Conservation (phyloP, 116 monocot genomes). For the Papilionanthe hybrid region DNA sequence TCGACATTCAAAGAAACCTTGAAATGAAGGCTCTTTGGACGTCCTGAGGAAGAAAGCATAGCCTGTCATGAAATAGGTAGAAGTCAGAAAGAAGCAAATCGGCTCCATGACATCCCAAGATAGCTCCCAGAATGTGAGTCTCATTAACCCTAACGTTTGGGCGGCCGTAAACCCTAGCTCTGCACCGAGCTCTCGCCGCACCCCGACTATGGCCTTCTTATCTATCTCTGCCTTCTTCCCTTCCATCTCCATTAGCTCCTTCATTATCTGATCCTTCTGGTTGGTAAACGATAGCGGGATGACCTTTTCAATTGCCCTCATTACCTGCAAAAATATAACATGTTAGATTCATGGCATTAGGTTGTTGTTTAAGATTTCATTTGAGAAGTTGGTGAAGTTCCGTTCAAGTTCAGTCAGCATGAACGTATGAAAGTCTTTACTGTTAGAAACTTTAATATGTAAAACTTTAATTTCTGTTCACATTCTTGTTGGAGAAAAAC, state of each 20-base stretch:
- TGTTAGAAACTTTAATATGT: too few species aligned
- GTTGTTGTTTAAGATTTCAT: too few species aligned
- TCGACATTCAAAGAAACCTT: slow-evolving; percentile 17
- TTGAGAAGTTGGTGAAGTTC: too few species aligned
- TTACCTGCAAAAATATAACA: slow-evolving; percentile 12
- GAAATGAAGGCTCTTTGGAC: slow-evolving; percentile 20
- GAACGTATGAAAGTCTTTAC: too few species aligned
- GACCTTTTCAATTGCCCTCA: slow-evolving; percentile 28
- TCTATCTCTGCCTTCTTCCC: slow-evolving; percentile 20
- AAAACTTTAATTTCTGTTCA: too few species aligned
- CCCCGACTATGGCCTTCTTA: slow-evolving; percentile 4
- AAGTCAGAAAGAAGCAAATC: slow-evolving; percentile 27
- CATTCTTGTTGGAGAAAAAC: too few species aligned
- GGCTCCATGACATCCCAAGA: slow-evolving; percentile 45
- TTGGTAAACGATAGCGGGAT: slow-evolving; percentile 11
- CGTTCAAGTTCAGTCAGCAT: too few species aligned
- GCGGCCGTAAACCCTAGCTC: slow-evolving; percentile 10
- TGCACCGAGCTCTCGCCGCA: slow-evolving; percentile 20
- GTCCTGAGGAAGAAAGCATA: slow-evolving; percentile 22
- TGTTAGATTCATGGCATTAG: neutral
- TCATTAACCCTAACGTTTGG: slow-evolving; percentile 16
- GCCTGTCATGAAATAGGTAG: slow-evolving; percentile 21
- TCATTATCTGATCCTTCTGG: neutral
- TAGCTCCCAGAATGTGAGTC: slow-evolving; percentile 32
- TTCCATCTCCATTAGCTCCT: slow-evolving; percentile 19